Evolutionary conservation across 352 stramenopile genomes (phyloP), one percentile per base, ranked within the genome.

Genomic region (Blastocystis sp.): DNA sequence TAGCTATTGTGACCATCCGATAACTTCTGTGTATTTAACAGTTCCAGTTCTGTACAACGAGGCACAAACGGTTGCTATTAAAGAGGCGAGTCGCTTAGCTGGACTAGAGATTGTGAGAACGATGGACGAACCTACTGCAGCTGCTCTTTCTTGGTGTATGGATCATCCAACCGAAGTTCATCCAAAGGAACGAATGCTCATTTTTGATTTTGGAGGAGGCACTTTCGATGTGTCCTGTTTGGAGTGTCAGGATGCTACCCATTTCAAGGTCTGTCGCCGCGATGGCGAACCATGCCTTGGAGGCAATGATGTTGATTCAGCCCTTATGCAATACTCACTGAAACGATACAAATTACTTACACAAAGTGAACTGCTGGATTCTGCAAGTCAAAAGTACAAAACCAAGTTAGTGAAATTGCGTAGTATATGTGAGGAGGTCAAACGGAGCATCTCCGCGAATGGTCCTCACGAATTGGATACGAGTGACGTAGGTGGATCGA

Each of bases 331-430:
- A 71, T 92, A 96, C 90, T 90, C 98, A 37, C 89, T 97, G 37
- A 89, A 89, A 49, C 91, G 96, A 87, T 98, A 98, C 90, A 97
- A 97, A 89, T 95, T 97, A 89, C 94, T 98, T 59, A 92, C 90
- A 35, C 94, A 94, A 80, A 95, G 98, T 74, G 94, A 98, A 89
- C 91, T 98, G 32, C 24, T 27, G 14, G 49, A 61, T n/a, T 11
- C 32, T 0, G 19, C 4, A 1, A 5, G 35, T 21, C 29, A 0
- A 1, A 21, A 37, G 39, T 6, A 24, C 0, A 32, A 1, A 37
- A 16, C 27, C n/a, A 1, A 29, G 19, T 16, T 24, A 0, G 12
- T 1, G 0, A 29, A 19, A 37, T 42, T 59, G 16, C 56, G 35
- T 19, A 66, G 43, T 27, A n/a, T 27, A 19, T 65, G 71, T 42